Base-by-base conservation (phyloP, 352 stramenopile genomes). In the Phytopythium litorale region DNA sequence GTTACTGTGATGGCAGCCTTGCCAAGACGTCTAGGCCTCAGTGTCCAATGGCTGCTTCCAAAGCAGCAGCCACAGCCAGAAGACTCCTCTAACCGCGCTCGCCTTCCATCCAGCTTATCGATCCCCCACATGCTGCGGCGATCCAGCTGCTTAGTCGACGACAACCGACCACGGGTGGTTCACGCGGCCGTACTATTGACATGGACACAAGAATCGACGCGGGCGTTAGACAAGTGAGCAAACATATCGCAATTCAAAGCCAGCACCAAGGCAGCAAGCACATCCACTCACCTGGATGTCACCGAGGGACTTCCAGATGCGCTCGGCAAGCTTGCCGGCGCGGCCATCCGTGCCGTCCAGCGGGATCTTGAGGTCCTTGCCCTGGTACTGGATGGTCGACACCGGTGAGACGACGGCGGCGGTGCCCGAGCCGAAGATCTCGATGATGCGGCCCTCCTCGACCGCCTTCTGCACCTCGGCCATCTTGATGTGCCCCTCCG, bases 351-450 rank as follows among this genome's bases (percentile, higher is more conserved):
- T 87, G 54, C 86, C 88, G n/a, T 88, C 73, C 11, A 96, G 80
- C 32, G 89, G 88, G 64, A 99, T 97, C 23, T 88, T 65, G 63
- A 98, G 89, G 68, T 98, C 92, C 56, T 90, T 65, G 49, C 92
- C 91, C 58, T 98, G 81, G 84, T 98, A 98, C 72, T 97, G 85
- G 77, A 99, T 98, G 60, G 78, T 84, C 35, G 88, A 91, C 50
- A 99, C 94, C 3, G 97, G 96, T 48, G 91, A 94, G 35, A 99
- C 89, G 28, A 99, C 91, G 28, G 95, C 95, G 33, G 97, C 97
- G 37, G 97, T 99, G 46, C 97, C 97, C 15, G 92, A 96, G 59
- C 96, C 97, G 76, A 99, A 99, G 56, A 96, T 81, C 77, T 99
- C 97, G 21, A 98, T 64, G 38, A 99, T 72, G 43, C 92, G 76